These are phyloP conservation scores for Cutaneotrichosporon cyanovorans DNA, from an alignment of 1,284 basidiomycete genomes.

Conservation along the genomic window DNA sequence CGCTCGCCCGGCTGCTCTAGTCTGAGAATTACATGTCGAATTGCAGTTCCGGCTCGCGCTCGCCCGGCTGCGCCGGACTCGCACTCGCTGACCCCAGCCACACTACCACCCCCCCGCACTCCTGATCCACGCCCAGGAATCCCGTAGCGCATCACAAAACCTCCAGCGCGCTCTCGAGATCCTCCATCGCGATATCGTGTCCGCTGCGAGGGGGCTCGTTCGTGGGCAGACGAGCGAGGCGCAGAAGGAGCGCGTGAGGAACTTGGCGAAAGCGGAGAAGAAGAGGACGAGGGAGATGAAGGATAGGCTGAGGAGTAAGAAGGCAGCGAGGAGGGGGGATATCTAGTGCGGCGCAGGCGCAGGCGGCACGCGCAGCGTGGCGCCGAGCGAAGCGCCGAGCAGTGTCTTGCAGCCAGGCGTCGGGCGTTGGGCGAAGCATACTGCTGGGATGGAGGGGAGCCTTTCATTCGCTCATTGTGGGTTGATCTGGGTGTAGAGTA, in stretches of 20 bases:
- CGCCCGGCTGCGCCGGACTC: too few species aligned
- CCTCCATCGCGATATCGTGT: constrained; percentile 28
- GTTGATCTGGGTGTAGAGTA: too few species aligned
- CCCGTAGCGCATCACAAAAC: constrained; percentile 35
- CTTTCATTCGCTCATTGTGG: too few species aligned
- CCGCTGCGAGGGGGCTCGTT: constrained; percentile 24
- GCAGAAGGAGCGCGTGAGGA: constrained; percentile 30
- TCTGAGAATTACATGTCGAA: too few species aligned
- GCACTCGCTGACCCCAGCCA: constrained; percentile 25
- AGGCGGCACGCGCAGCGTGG: too few species aligned
- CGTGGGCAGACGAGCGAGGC: constrained; percentile 31
- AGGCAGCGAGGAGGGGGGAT: constrained; percentile 10
- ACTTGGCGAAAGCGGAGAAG: constrained; percentile 26
- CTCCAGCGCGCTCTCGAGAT: constrained; percentile 22
- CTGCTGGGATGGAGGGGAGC: too few species aligned
- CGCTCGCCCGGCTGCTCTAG: too few species aligned
- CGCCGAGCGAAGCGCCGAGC: too few species aligned
- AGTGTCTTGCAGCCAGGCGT: too few species aligned
- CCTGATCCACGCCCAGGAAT: constrained; percentile 32
- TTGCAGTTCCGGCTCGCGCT: too few species aligned
- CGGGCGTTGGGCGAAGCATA: too few species aligned
- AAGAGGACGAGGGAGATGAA: constrained; percentile 27
- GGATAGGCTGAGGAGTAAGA: constrained; percentile 26
- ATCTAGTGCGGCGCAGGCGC: too few species aligned
- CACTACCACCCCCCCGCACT: constrained; percentile 38